Conservation (phyloP, 2,329 filamentous ascomycete species). For the Volutella citrinella region DNA sequence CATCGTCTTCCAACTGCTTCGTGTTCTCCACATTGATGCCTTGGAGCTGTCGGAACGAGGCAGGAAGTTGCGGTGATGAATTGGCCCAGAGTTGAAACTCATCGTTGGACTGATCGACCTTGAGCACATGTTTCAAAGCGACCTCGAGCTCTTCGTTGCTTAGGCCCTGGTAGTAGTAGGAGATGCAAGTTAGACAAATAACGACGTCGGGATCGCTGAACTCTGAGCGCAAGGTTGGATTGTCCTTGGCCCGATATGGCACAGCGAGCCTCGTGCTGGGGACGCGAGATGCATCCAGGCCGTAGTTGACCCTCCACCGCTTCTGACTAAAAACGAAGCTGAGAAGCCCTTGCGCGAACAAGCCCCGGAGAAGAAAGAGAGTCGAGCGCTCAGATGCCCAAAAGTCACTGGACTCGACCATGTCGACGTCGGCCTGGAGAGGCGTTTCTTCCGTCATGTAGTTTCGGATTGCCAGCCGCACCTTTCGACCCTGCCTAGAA, state of each 20-base stretch:
- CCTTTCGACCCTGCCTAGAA: slow-evolving; percentile 26
- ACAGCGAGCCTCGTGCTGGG: slow-evolving; percentile 50
- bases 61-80: slow-evolving; percentile 30
- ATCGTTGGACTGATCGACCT: slow-evolving; percentile 47
- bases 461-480: slow-evolving; percentile 31
- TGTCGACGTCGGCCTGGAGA: slow-evolving; percentile 21
- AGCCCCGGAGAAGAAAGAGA: slow-evolving; percentile 48
- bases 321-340: slow-evolving; percentile 53
- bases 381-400: slow-evolving; percentile 33
- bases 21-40: slow-evolving; percentile 59
- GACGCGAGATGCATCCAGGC: slow-evolving; percentile 42
- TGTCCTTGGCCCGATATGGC: slow-evolving; percentile 59
- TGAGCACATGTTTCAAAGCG: slow-evolving; percentile 44
- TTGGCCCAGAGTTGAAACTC: slow-evolving; percentile 52
- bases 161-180: slow-evolving; percentile 57
- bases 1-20: slow-evolving; percentile 38
- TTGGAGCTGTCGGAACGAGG: slow-evolving; percentile 37
- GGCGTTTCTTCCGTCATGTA: slow-evolving; percentile 45
- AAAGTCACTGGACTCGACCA: slow-evolving; percentile 35
- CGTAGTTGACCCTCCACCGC: slow-evolving; percentile 65
- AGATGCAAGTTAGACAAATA: slow-evolving; percentile 53
- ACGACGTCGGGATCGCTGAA: slow-evolving; percentile 61
- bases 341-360: slow-evolving; percentile 55
- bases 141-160: slow-evolving; percentile 45
- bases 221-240: slow-evolving; percentile 52